These are phyloP conservation scores for Taphrina communis DNA, from an alignment of 1,139 yeast genomes.

Conservation along the genomic window DNA sequence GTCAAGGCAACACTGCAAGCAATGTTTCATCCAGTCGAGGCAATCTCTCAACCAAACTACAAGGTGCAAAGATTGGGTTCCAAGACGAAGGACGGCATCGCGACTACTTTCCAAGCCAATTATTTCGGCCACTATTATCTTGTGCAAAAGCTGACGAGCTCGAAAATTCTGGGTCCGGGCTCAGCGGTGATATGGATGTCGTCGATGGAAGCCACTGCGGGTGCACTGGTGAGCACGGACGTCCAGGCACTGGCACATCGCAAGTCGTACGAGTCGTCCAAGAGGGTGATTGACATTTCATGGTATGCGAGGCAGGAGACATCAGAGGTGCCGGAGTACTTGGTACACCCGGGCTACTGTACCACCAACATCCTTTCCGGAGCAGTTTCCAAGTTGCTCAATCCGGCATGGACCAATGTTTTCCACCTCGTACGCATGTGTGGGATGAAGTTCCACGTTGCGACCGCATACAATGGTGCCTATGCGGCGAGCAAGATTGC, in stretches of 20 bases:
- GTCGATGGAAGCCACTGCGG: constrained; percentile 36
- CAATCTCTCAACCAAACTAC: constrained; percentile 81
- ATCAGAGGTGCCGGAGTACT: constrained; percentile 68
- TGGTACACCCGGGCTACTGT: constrained; percentile 94
- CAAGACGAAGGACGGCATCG: constrained; percentile 70
- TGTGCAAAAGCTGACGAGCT: constrained; percentile 41
- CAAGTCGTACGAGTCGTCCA: constrained; percentile 89
- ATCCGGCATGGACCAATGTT: constrained; percentile 75
- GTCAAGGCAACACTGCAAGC: constrained; percentile 72
- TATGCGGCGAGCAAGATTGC: constrained; percentile 77
- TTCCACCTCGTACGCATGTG: constrained; percentile 81
- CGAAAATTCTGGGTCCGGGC: constrained; percentile 8
- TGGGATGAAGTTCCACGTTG: constrained; percentile 88
- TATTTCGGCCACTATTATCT: constrained; percentile 93
- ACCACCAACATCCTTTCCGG: constrained; percentile 80
- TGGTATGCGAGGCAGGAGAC: constrained; percentile 61
- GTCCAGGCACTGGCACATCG: constrained; percentile 68
- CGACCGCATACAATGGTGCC: constrained; percentile 87
- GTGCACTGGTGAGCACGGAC: constrained; percentile 61
- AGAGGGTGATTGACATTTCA: constrained; percentile 79
- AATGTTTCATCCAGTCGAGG: constrained; percentile 67
- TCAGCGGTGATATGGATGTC: constrained; percentile 38
- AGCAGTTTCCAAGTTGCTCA: constrained; percentile 74
- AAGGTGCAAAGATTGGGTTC: constrained; percentile 81
- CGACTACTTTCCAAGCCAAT: constrained; percentile 90